A percentile compares a stretch with the other conserved stretches of the same genome.
phyloP scores from a whole-genome alignment of 495 filamentous ascomycete species.

The Jackrogersella minutella region DNA sequence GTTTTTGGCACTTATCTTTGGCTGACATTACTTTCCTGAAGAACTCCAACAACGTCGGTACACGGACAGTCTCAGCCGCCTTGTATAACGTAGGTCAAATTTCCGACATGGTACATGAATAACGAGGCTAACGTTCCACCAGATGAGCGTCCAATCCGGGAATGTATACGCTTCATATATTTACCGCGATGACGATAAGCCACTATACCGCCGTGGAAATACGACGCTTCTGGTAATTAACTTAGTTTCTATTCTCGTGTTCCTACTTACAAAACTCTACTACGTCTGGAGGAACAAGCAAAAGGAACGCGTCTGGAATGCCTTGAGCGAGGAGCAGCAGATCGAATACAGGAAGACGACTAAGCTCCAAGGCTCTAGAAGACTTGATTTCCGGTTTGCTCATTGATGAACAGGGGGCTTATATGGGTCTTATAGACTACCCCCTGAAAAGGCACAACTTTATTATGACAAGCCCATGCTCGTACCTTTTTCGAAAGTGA shows the following conservation, averaged over 20 bases:
- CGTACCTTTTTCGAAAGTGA: too few species aligned
- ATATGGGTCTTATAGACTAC: not conserved
- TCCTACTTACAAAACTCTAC: constrained; percentile 53
- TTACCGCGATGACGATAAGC: constrained; percentile 68
- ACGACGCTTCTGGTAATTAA: constrained; percentile 66
- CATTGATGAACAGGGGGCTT: constrained; percentile 25
- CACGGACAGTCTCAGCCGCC: constrained; percentile 69
- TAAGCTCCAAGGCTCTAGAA: constrained; percentile 49
- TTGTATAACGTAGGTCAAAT: constrained; percentile 62
- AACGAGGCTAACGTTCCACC: constrained; percentile 27
- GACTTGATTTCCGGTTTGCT: constrained; percentile 58
- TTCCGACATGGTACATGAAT: not conserved
- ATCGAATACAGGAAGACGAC: constrained; percentile 49
- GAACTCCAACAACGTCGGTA: constrained; percentile 74
- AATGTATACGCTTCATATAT: constrained; percentile 62
- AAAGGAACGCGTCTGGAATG: constrained; percentile 51
- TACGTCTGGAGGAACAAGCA: constrained; percentile 56
- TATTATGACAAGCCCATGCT: too few species aligned
- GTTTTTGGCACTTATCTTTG: too few species aligned
- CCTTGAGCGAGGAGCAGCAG: constrained; percentile 50
- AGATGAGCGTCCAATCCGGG: constrained; percentile 71
- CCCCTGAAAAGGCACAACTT: too few species aligned
- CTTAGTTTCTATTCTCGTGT: constrained; percentile 43
- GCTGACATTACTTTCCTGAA: too few species aligned
- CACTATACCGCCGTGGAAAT: constrained; percentile 71